phyloP scores from a whole-genome alignment of 2,329 filamentous ascomycete genomes.

The Teratosphaeria nubilosa region DNA sequence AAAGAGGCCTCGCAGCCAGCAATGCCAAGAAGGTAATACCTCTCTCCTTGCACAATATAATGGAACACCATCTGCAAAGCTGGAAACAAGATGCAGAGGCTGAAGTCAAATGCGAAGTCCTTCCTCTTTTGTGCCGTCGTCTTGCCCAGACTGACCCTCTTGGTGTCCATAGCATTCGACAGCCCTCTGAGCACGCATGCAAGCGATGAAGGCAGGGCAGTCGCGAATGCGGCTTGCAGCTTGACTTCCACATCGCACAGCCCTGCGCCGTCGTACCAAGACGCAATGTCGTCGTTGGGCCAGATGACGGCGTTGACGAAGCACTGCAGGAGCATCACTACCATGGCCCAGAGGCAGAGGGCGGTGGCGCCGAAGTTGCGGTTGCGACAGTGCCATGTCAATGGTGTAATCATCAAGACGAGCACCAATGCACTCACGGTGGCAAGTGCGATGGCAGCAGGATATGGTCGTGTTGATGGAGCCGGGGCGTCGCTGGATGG shows the following conservation, averaged over 20 bases:
- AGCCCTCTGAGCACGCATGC: slow-evolving; percentile 52
- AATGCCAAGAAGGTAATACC: slow-evolving; percentile 50
- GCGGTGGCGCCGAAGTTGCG: slow-evolving; percentile 50
- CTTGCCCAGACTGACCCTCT: slow-evolving; percentile 42
- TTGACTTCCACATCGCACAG: slow-evolving; percentile 58
- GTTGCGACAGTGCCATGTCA: slow-evolving; percentile 51
- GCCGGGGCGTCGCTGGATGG: neutral
- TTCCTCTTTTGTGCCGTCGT: slow-evolving; percentile 39
- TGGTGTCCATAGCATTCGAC: slow-evolving; percentile 50
- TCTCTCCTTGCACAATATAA: slow-evolving; percentile 48
- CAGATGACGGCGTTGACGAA: slow-evolving; percentile 56
- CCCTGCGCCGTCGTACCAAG: slow-evolving; percentile 49
- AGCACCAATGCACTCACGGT: slow-evolving; percentile 41
- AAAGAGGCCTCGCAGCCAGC: slow-evolving; percentile 48
- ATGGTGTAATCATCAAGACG: slow-evolving; percentile 45
- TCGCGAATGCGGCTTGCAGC: slow-evolving; percentile 43
- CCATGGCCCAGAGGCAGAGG: slow-evolving; percentile 46
- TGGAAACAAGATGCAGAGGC: slow-evolving; percentile 48
- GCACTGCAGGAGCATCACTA: slow-evolving; percentile 46
- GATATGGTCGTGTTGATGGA: slow-evolving; percentile 13
- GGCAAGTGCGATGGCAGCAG: slow-evolving; percentile 35
- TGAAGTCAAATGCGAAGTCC: slow-evolving; percentile 40
- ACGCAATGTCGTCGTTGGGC: slow-evolving; percentile 45
- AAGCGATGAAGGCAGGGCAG: slow-evolving; percentile 44
- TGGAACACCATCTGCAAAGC: slow-evolving; percentile 46